phyloP scores from a whole-genome alignment of 1,139 yeast genomes.

The Groenewaldozyma auringiensis region DNA sequence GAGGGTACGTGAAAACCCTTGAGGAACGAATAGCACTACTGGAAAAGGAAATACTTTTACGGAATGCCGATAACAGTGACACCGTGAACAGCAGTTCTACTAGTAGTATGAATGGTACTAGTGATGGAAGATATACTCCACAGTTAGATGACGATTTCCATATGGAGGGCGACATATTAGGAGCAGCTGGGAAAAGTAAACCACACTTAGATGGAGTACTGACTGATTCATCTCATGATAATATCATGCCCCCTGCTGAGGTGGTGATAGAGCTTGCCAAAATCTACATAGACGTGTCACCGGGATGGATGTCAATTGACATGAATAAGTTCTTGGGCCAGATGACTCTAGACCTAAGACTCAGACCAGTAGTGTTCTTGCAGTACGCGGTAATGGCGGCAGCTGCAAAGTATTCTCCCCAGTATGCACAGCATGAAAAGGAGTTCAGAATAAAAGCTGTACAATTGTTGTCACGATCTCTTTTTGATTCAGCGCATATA shows the following conservation, averaged over 20 bases:
- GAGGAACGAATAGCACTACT: slow-evolving; percentile 25
- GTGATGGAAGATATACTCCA: not conserved
- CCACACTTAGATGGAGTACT: not conserved
- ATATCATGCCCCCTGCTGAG: not conserved
- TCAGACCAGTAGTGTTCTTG: not conserved
- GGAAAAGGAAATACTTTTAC: slow-evolving; percentile 13
- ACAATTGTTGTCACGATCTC: not conserved
- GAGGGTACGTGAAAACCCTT: slow-evolving; percentile 27
- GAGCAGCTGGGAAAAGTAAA: not conserved
- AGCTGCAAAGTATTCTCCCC: not conserved
- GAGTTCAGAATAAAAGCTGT: not conserved
- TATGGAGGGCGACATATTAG: not conserved
- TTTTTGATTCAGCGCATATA: not conserved
- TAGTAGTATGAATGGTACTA: not conserved
- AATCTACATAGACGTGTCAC: not conserved
- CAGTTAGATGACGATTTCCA: not conserved
- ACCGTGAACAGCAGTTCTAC: not conserved
- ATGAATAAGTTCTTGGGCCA: not conserved
- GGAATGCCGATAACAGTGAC: not conserved
- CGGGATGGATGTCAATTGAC: not conserved
- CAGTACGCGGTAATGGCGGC: not conserved
- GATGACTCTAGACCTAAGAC: not conserved
- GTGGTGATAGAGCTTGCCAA: not conserved
- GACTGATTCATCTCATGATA: not conserved
- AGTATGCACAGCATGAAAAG: not conserved